phyloP scores from a whole-genome alignment of 257 asterid genomes.

The Solanum sitiens region DNA sequence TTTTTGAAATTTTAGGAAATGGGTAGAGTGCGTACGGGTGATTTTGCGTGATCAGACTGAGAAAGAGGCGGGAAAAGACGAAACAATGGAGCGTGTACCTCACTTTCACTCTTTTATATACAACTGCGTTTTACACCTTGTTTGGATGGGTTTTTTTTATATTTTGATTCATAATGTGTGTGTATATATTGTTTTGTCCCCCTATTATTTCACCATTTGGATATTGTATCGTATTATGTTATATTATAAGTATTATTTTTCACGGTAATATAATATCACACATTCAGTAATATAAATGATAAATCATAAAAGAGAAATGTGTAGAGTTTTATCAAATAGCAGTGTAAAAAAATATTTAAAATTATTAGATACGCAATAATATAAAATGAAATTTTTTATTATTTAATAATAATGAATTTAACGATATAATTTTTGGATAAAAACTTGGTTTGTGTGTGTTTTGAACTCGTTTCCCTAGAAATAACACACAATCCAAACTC shows the following conservation, averaged over 20 bases:
- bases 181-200: not conserved
- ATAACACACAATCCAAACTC: no score
- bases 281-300: not conserved
- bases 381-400: no score
- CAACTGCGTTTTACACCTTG: not conserved
- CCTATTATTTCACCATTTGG: not conserved
- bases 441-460: no score
- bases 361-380: not conserved
- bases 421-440: not conserved
- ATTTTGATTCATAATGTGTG: not conserved
- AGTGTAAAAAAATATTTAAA: not conserved
- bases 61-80: not conserved
- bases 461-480: rapidly evolving
- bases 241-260: no score
- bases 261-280: no score
- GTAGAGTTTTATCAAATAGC: not conserved
- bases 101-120: not conserved
- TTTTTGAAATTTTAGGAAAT: not conserved
- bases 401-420: no score
- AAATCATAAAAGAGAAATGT: no score
- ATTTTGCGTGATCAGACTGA: not conserved
- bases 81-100: not conserved
- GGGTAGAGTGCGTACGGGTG: not conserved
- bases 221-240: no score
- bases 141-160: not conserved